phyloP scores from a whole-genome alignment of 2,329 filamentous ascomycete genomes.

The Triangularia verruculosa region DNA sequence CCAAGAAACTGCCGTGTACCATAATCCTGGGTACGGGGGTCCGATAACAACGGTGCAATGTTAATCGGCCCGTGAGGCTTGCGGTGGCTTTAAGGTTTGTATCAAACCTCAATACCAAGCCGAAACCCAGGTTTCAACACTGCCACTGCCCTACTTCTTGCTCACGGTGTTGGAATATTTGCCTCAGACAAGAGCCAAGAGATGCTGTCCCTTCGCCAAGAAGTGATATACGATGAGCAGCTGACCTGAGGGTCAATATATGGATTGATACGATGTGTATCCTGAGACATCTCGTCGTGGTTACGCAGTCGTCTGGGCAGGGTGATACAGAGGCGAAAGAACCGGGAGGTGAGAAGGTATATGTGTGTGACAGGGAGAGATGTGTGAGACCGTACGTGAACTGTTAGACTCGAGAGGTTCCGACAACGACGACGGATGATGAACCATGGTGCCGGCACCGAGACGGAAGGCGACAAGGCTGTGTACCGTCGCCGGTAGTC shows the following conservation, averaged over 20 bases:
- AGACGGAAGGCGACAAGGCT: background rate
- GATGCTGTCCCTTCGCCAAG: background rate
- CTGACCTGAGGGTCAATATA: background rate
- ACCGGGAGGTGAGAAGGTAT: background rate
- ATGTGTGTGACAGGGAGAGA: background rate
- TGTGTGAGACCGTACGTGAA: background rate
- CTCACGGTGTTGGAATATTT: background rate
- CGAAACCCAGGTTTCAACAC: background rate
- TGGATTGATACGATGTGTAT: background rate
- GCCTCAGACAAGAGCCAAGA: background rate
- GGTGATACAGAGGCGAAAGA: background rate
- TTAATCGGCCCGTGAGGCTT: background rate
- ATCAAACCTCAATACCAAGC: background rate
- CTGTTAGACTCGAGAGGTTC: background rate
- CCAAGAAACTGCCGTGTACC: background rate
- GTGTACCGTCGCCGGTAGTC: background rate
- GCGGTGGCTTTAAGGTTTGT: background rate
- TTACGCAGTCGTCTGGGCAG: background rate
- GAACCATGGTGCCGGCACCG: background rate
- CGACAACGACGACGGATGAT: background rate
- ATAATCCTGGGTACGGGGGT: background rate
- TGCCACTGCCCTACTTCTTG: background rate
- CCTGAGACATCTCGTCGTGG: background rate
- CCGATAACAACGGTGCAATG: background rate
- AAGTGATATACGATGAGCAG: background rate